phyloP scores from a whole-genome alignment of 148 eudicot genomes.

The Diospyros kaki region DNA sequence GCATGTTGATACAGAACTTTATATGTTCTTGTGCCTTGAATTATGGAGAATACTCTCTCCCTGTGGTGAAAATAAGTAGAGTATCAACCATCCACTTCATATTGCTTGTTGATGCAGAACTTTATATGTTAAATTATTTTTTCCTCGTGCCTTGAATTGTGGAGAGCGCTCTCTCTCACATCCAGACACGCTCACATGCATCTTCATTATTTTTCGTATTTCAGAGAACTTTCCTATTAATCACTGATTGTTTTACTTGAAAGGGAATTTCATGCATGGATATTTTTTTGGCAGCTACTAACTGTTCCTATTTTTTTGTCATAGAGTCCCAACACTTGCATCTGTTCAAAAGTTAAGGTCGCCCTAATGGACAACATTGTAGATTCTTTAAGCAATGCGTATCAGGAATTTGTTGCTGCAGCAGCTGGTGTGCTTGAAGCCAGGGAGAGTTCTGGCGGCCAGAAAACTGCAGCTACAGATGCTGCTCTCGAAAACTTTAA shows the following conservation, averaged over 20 bases:
- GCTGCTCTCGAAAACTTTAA: constrained; percentile 79
- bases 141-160: too few relatives aligned
- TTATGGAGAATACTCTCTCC: too few relatives aligned
- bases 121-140: too few relatives aligned
- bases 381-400: constrained; percentile 38
- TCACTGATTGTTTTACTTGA: background rate
- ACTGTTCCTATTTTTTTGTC: background rate
- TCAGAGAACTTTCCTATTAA: background rate
- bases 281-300: background rate
- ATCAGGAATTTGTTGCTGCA: constrained; percentile 52
- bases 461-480: constrained; percentile 63
- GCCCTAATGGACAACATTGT: constrained; percentile 41
- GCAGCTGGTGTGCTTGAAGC: constrained; percentile 66
- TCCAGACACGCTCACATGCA: background rate
- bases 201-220: too few relatives aligned
- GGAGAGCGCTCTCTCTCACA: background rate
- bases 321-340: background rate
- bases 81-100: too few relatives aligned
- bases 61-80: too few relatives aligned
- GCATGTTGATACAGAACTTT: background rate
- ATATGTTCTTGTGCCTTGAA: too few relatives aligned
- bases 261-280: background rate
- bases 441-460: constrained; percentile 56
- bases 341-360: constrained; percentile 12
- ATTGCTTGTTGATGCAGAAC: too few relatives aligned